These are phyloP conservation scores for Oryza meyeriana DNA, from an alignment of 176 grass and related monocot genomes.

Conservation along the genomic window DNA sequence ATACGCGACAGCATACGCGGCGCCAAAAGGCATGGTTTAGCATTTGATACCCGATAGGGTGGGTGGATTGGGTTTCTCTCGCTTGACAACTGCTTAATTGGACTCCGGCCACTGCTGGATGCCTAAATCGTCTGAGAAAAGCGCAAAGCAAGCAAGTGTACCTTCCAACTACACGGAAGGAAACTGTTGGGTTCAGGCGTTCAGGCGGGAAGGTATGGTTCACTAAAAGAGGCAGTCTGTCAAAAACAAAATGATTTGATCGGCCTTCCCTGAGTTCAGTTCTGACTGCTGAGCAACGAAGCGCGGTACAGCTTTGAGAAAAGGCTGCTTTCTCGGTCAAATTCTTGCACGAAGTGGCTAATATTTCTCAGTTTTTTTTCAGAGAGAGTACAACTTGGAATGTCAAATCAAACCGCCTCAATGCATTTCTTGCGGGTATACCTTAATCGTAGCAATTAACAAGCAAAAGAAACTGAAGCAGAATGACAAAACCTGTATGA, in stretches of 20 bases:
- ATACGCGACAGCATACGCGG: not conserved
- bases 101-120: not conserved
- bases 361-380: not conserved
- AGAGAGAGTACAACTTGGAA: not conserved
- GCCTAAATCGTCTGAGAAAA: not conserved
- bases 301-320: slow-evolving; percentile 1
- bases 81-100: not conserved
- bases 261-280: slow-evolving; percentile 3
- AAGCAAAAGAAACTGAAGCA: not conserved
- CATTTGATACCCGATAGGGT: not conserved
- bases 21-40: not conserved
- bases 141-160: no score
- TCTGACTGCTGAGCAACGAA: not conserved
- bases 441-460: slow-evolving; percentile 9
- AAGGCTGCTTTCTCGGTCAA: slow-evolving; percentile 39
- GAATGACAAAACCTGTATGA: slow-evolving; percentile 10
- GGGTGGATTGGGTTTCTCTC: not conserved
- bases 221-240: slow-evolving; percentile 17
- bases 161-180: not conserved
- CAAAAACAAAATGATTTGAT: slow-evolving; percentile 25
- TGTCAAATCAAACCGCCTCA: not conserved
- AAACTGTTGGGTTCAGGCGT: not conserved
- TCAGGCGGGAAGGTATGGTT: slow-evolving; percentile 9
- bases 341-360: not conserved
- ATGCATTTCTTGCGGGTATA: not conserved